These are phyloP conservation scores for Colletotrichum simmondsii DNA, from an alignment of 2,329 filamentous ascomycete genomes.

Conservation along the genomic window DNA sequence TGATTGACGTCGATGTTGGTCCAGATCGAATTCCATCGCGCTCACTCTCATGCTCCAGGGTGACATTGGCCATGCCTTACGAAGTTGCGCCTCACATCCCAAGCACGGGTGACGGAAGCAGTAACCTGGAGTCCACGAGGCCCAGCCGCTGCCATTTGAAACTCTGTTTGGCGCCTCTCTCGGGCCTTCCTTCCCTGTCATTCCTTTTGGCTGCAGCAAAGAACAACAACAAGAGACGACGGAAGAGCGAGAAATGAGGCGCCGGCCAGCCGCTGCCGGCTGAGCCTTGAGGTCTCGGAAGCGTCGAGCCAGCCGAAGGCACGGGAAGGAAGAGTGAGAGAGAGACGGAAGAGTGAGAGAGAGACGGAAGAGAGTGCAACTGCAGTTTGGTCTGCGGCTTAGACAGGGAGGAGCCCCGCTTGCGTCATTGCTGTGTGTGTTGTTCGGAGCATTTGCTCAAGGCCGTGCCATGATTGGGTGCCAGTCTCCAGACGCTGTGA, in stretches of 20 bases:
- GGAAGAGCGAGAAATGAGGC: background rate
- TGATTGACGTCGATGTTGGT: conserved; percentile 12
- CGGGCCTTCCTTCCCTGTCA: conserved; percentile 13
- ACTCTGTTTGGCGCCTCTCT: background rate
- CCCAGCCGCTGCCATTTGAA: conserved; percentile 22
- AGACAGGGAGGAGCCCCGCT: conserved; percentile 18
- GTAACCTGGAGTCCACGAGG: background rate
- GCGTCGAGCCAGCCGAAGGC: conserved; percentile 12
- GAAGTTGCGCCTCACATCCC: background rate
- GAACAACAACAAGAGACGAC: no score
- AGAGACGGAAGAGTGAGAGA: no score
- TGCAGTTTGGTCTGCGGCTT: conserved; percentile 2
- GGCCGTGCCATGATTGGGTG: conserved; percentile 14
- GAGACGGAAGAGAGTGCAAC: no score
- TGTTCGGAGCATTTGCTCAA: conserved; percentile 26
- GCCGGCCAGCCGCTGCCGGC: conserved; percentile 13
- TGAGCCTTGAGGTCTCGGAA: background rate
- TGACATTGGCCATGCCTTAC: background rate
- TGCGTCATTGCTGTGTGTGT: conserved; percentile 26
- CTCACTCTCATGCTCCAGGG: background rate
- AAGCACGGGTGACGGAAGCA: background rate
- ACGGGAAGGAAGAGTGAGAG: background rate
- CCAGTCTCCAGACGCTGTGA: no score
- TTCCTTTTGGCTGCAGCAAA: background rate
- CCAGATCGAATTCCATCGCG: conserved; percentile 12